phyloP scores from a whole-genome alignment of 2,329 filamentous ascomycete genomes.

The Penicillium decumbens region DNA sequence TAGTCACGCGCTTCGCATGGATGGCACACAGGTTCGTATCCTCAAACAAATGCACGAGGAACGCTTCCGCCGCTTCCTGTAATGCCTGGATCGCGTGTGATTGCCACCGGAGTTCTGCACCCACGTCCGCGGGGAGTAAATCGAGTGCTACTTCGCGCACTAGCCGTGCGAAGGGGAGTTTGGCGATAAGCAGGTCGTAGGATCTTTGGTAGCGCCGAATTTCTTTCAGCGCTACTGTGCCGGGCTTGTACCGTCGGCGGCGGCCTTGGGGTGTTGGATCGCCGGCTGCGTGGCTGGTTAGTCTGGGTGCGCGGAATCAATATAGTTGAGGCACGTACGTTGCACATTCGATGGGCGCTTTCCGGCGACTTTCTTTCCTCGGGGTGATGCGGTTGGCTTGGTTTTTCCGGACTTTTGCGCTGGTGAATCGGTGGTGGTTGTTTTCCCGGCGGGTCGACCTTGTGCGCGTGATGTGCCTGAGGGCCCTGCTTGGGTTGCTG shows the following conservation, averaged over 20 bases:
- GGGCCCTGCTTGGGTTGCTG: conserved; percentile 12
- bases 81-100: conserved; percentile 89
- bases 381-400: not conserved
- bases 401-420: conserved; percentile 18
- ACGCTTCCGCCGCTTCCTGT: conserved; percentile 94
- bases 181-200: conserved; percentile 75
- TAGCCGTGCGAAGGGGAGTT: conserved; percentile 48
- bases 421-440: conserved; percentile 9
- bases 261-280: conserved; percentile 65
- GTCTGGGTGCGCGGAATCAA: not conserved
- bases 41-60: conserved; percentile 93
- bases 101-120: conserved; percentile 83
- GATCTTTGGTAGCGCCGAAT: conserved; percentile 86
- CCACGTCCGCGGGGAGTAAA: conserved; percentile 54
- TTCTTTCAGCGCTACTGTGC: conserved; percentile 83
- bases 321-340: conserved; percentile 26
- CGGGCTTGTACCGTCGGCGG: conserved; percentile 63
- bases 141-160: conserved; percentile 53
- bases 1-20: conserved; percentile 92
- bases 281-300: conserved; percentile 52
- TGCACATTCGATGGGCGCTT: conserved; percentile 34
- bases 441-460: conserved; percentile 2
- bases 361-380: conserved; percentile 12
- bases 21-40: conserved; percentile 95
- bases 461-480: conserved; percentile 9